Percentiles rank a stretch among this genome's conserved stretches.
phyloP scores from a whole-genome alignment of 257 asterid species.

The Vinca minor region DNA sequence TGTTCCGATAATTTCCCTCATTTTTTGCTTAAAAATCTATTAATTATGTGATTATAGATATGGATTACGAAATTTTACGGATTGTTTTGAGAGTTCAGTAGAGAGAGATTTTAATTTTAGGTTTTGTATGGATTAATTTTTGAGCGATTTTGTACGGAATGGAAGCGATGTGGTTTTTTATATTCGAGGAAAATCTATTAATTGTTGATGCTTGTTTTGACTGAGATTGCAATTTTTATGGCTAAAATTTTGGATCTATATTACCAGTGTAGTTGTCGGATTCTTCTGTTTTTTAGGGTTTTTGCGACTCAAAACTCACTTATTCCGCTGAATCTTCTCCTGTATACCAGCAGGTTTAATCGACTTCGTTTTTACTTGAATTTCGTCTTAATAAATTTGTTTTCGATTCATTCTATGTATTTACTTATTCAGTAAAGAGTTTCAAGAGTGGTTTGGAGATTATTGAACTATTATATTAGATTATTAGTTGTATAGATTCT shows the following conservation, averaged over 20 bases:
- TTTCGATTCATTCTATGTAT: not conserved
- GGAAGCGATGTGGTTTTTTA: conserved; percentile 20
- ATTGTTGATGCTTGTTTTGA: conserved; percentile 19
- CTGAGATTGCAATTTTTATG: conserved; percentile 28
- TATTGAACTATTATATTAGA: conserved; percentile 8
- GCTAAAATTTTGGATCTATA: conserved; percentile 56
- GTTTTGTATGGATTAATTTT: conserved; percentile 6
- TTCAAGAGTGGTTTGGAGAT: not conserved
- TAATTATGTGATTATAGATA: not conserved
- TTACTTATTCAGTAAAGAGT: not conserved
- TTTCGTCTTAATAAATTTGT: not conserved
- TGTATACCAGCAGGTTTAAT: conserved; percentile 14
- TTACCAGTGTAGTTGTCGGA: conserved; percentile 31
- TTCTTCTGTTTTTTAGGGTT: conserved; percentile 37
- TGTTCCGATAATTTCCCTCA: conserved; percentile 22
- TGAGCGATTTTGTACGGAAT: conserved; percentile 5
- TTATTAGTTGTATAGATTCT: conserved; percentile 1
- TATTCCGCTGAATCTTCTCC: conserved; percentile 12
- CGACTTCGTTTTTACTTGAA: conserved; percentile 5
- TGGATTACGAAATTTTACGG: not conserved
- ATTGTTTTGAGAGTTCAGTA: not conserved
- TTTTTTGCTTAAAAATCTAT: conserved; percentile 7
- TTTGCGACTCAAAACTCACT: conserved; percentile 23
- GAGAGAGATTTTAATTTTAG: not conserved
- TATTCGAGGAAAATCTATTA: conserved; percentile 19